These are phyloP conservation scores for Vigna nakashimae DNA, from an alignment of 306 rosid species.

Conservation along the genomic window DNA sequence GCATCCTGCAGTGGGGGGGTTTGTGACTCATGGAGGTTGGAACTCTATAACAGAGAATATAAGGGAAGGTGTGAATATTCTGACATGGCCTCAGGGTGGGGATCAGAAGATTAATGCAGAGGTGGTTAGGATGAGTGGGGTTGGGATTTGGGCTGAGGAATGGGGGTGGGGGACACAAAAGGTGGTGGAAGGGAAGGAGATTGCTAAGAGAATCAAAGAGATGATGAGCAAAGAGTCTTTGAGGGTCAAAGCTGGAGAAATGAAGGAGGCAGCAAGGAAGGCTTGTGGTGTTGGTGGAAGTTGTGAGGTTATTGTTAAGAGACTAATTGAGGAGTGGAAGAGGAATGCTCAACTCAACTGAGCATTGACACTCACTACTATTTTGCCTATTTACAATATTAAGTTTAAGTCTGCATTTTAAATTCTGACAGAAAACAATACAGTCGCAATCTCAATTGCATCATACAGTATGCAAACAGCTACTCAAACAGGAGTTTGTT, in stretches of 20 bases:
- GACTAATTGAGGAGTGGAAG: conserved; percentile 42
- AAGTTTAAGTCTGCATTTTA: too few species aligned
- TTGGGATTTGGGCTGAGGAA: conserved; percentile 50
- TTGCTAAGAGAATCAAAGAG: conserved; percentile 53
- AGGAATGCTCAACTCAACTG: neutral
- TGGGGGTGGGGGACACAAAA: conserved; percentile 54
- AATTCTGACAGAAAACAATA: too few species aligned
- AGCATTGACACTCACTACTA: neutral
- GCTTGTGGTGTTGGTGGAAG: conserved; percentile 48
- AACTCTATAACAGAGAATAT: conserved; percentile 58
- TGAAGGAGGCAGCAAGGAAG: conserved; percentile 46
- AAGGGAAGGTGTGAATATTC: conserved; percentile 48
- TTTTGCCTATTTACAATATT: neutral
- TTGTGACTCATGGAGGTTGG: conserved; percentile 63
- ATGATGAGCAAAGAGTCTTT: conserved; percentile 52
- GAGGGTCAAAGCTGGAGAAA: conserved; percentile 5
- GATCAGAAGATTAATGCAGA: conserved; percentile 58
- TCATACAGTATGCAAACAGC: too few species aligned
- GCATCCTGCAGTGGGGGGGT: conserved; percentile 58
- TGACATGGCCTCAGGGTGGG: conserved; percentile 56
- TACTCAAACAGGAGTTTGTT: too few species aligned
- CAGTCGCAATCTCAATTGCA: too few species aligned
- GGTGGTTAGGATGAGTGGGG: conserved; percentile 42
- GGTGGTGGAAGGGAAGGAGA: conserved; percentile 49
- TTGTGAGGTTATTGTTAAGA: neutral